phyloP scores from a whole-genome alignment of 2,329 filamentous ascomycete genomes.

The Paecilomyces sp. region DNA sequence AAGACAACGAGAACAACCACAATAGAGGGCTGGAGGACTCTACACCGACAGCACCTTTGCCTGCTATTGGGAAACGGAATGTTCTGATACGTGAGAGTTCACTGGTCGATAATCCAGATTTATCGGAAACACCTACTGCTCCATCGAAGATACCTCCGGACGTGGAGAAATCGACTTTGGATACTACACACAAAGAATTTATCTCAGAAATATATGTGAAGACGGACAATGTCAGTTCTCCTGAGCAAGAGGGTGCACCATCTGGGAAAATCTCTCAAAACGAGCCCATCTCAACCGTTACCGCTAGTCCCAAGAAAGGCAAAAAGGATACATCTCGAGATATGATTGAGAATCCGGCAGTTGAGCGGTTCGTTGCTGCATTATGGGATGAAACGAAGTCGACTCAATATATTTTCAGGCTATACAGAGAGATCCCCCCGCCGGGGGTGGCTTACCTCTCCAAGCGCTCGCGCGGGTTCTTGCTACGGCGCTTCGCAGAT shows the following conservation, averaged over 20 bases:
- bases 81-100: not conserved
- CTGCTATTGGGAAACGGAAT: not conserved
- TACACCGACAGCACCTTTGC: constrained; percentile 1
- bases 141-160: not conserved
- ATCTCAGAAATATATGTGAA: not conserved
- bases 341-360: constrained; percentile 26
- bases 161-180: not conserved
- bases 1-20: not conserved
- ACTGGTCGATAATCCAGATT: not conserved
- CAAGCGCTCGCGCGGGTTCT: constrained; percentile 48
- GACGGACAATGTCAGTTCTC: not conserved
- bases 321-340: constrained; percentile 16
- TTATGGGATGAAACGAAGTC: constrained; percentile 37
- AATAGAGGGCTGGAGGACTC: not conserved
- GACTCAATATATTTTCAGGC: constrained; percentile 44
- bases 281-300: not conserved
- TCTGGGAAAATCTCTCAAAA: not conserved
- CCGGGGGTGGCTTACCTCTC: constrained; percentile 49
- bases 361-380: constrained; percentile 33
- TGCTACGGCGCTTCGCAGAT: constrained; percentile 63
- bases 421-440: constrained; percentile 46
- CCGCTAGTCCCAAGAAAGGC: not conserved
- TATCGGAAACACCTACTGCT: not conserved
- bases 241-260: not conserved
- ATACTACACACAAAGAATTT: not conserved